These are phyloP conservation scores for Cladosporium colombiae DNA, from an alignment of 2,329 filamentous ascomycete genomes.

Conservation along the genomic window DNA sequence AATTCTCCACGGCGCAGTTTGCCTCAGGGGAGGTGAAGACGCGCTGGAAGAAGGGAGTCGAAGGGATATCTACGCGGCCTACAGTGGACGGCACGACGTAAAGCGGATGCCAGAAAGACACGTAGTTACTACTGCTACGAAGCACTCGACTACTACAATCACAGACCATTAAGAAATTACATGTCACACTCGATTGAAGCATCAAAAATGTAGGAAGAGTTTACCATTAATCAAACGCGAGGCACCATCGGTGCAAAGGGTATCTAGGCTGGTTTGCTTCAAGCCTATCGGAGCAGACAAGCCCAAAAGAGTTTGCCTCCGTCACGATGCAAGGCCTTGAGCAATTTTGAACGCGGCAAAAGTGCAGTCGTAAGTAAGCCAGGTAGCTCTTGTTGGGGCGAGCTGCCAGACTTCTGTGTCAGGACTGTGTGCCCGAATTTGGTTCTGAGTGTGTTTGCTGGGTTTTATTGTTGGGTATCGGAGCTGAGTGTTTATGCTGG, in stretches of 20 bases:
- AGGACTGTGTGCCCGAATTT: not conserved
- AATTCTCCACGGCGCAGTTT: too few species aligned
- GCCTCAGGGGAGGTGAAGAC: too few species aligned
- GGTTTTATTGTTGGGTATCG: not conserved
- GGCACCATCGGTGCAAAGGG: not conserved
- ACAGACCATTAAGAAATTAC: too few species aligned
- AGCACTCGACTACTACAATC: too few species aligned
- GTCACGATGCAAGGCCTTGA: not conserved
- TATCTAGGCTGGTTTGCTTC: not conserved
- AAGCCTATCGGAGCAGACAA: not conserved
- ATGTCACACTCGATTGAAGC: too few species aligned
- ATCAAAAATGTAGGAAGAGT: too few species aligned
- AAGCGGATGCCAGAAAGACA: too few species aligned
- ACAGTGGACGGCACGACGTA: too few species aligned
- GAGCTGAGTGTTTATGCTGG: not conserved
- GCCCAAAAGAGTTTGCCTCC: not conserved
- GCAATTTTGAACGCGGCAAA: not conserved
- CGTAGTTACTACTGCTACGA: too few species aligned
- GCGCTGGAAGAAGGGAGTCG: too few species aligned
- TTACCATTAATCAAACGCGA: not conserved
- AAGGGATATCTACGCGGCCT: too few species aligned
- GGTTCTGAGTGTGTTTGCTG: not conserved
- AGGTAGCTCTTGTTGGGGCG: not conserved
- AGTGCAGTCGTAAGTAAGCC: not conserved
- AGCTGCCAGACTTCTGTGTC: not conserved